phyloP scores from a whole-genome alignment of 164 flowering plant genomes.

The Tetracentron sinense region DNA sequence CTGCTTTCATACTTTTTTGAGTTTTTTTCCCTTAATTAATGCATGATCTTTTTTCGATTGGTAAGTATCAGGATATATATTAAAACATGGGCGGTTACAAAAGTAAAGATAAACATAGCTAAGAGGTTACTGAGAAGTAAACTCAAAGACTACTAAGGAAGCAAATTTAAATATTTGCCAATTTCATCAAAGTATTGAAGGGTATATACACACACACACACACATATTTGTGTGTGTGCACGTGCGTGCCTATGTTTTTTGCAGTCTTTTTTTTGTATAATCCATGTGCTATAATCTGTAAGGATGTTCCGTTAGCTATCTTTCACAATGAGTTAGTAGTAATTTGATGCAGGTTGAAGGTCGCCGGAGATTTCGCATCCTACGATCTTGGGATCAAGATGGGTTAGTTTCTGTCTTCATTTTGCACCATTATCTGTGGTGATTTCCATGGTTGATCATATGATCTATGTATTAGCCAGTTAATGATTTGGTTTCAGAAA shows the following conservation, averaged over 20 bases:
- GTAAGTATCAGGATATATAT: no score
- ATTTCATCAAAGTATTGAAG: no score
- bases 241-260: no score
- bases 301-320: neutral
- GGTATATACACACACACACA: no score
- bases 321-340: neutral
- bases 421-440: neutral
- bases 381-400: slow-evolving; percentile 86
- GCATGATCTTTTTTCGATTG: no score
- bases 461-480: neutral
- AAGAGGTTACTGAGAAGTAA: no score
- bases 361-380: slow-evolving; percentile 79
- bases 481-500: neutral
- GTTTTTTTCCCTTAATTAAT: no score
- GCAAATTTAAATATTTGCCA: no score
- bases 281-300: neutral
- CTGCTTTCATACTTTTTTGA: no score
- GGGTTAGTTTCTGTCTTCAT: slow-evolving; percentile 51
- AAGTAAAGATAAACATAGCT: no score
- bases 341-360: slow-evolving; percentile 71
- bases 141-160: no score
- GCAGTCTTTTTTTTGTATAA: neutral
- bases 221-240: neutral
- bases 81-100: no score
- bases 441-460: neutral